Base-by-base conservation (phyloP, 2,329 filamentous ascomycete genomes). In the Nemania serpens region DNA sequence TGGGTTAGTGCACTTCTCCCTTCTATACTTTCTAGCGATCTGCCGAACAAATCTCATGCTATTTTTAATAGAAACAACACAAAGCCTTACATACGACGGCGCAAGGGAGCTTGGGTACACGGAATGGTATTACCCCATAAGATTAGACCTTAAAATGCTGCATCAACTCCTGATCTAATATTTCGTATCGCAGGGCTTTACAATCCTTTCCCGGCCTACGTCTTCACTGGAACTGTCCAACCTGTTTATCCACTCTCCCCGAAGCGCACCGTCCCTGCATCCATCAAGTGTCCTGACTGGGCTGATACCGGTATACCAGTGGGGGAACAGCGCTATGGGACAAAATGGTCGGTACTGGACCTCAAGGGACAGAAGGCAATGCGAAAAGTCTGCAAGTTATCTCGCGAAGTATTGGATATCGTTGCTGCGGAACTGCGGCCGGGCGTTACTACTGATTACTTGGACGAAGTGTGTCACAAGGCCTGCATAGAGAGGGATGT, bases 381-480 rank as follows among this genome's bases (percentile, higher is more conserved):
- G 95, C 88, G 93, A 70, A 96, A 93, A 76, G 93, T 95, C 48
- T 97, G 94, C 77, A 85, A 86, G 50, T 77, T 97, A 61, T 91
- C 91, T 20, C 84, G 95, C 74, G 94, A 99, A 79, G 93, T 98
- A 13, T 80, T 99, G 63, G 95, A 99, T 76, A 90, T 96, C 72
- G 93, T 93, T 1, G 95, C 92, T 0, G 86, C 88, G 13, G 94
- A 89, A 49, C 79, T 90, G 47, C 89, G 88, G 73, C 94, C 94
- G n/a, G 95, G 95, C 48, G 88, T 97, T 34, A 97, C 94, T 5
- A 98, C 95, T 5, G 95, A 99, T 74, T 88, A 95, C 70, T 91
- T 99, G 61, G 95, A 99, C 74, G 90, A 96, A 77, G 82, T 98
- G 63, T 93, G 97, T 34, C 95, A 99, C 81, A 91, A 96, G 69